Evolutionary conservation across 208 protist species (phyloP).

Genomic region (Leishmania braziliensis): DNA sequence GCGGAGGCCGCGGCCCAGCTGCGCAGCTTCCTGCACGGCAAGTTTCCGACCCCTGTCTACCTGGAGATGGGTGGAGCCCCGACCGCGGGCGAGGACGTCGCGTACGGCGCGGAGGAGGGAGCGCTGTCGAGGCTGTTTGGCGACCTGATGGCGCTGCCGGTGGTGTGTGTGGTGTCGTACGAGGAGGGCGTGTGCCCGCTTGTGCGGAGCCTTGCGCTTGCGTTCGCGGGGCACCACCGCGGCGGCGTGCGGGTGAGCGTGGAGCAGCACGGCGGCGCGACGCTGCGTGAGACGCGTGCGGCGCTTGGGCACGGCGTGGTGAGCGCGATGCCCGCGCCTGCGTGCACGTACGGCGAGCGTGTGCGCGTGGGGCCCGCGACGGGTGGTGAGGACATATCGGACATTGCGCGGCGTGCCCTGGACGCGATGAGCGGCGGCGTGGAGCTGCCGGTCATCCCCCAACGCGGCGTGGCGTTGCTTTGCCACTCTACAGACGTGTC

Average conservation of each 20-base stretch:
- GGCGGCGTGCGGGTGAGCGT: slow-evolving; percentile 25
- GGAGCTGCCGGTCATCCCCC: no score
- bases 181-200: slow-evolving; percentile 45
- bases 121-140: slow-evolving; percentile 24
- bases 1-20: slow-evolving; percentile 20
- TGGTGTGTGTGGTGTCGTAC: slow-evolving; percentile 43
- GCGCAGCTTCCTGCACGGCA: slow-evolving; percentile 23
- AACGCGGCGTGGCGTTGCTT: no score
- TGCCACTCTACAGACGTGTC: background rate
- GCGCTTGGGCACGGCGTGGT: background rate
- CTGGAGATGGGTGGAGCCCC: slow-evolving; percentile 21
- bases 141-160: slow-evolving; percentile 46
- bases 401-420: background rate
- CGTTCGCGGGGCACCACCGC: slow-evolving; percentile 38
- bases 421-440: background rate
- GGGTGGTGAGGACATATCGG: background rate
- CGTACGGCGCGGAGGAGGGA: background rate
- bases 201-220: slow-evolving; percentile 51
- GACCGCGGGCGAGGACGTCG: background rate
- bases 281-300: slow-evolving; percentile 14
- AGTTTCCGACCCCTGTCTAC: slow-evolving; percentile 30
- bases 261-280: slow-evolving; percentile 10
- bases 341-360: no score
- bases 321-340: no score
- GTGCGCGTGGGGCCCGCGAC: background rate